Percentiles rank a stretch among this genome's conserved stretches.
phyloP scores from a whole-genome alignment of 495 filamentous ascomycete species.

The Daldinia concentrica region DNA sequence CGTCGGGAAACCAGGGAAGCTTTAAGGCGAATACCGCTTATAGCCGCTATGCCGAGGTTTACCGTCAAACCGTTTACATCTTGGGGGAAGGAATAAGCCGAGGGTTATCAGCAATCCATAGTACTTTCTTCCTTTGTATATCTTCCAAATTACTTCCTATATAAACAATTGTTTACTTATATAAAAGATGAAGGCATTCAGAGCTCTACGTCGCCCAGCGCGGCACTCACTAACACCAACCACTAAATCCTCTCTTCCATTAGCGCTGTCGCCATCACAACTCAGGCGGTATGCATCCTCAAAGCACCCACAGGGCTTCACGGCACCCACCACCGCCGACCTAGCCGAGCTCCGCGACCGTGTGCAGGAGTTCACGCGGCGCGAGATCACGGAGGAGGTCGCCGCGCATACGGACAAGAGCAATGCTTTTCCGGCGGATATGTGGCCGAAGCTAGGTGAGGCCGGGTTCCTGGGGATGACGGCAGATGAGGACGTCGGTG shows the following conservation, averaged over 20 bases:
- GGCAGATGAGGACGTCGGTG: slow-evolving; percentile 92
- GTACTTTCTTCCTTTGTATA: background rate
- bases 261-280: slow-evolving; percentile 42
- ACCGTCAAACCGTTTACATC: slow-evolving; percentile 37
- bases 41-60: slow-evolving; percentile 36
- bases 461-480: slow-evolving; percentile 94
- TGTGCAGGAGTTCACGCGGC: slow-evolving; percentile 90
- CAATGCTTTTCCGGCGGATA: slow-evolving; percentile 88
- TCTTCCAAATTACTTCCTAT: slow-evolving; percentile 3
- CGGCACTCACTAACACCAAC: slow-evolving; percentile 24
- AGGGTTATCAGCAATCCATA: slow-evolving; percentile 5
- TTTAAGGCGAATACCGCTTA: slow-evolving; percentile 27
- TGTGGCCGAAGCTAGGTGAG: slow-evolving; percentile 94
- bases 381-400: slow-evolving; percentile 84
- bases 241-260: slow-evolving; percentile 21
- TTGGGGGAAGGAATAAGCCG: slow-evolving; percentile 36
- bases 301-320: slow-evolving; percentile 88
- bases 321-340: slow-evolving; percentile 76
- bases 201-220: slow-evolving; percentile 47
- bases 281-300: slow-evolving; percentile 63
- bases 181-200: slow-evolving; percentile 44
- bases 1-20: slow-evolving; percentile 24
- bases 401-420: slow-evolving; percentile 80
- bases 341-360: slow-evolving; percentile 85
- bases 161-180: slow-evolving; percentile 22